phyloP scores from a whole-genome alignment of 106 monocot genomes.

The Vanilla planifolia region DNA sequence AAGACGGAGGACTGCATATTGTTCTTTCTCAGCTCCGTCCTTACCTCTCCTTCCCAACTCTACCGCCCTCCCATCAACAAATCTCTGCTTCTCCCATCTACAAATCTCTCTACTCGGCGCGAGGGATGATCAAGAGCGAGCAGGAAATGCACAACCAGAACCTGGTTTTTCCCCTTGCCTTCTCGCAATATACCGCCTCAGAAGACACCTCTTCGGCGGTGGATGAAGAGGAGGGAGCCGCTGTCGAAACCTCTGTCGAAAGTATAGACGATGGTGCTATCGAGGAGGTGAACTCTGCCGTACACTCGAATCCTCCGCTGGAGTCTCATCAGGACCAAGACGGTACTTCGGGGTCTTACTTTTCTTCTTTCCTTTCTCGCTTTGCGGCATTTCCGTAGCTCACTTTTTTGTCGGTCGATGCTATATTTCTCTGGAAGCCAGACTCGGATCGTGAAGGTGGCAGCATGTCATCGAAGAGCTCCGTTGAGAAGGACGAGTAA shows the following conservation, averaged over 20 bases:
- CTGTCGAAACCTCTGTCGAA: background rate
- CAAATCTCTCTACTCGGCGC: background rate
- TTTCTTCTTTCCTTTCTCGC: background rate
- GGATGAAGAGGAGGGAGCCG: background rate
- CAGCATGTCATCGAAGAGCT: slow-evolving; percentile 6
- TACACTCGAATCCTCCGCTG: background rate
- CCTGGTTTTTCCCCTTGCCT: background rate
- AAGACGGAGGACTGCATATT: too few relatives aligned
- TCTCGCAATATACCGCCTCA: background rate
- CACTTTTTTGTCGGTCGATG: background rate
- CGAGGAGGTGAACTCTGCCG: background rate
- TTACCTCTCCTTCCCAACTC: background rate
- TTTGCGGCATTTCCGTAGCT: background rate
- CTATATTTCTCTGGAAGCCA: background rate
- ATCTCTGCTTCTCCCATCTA: background rate
- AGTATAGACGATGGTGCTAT: background rate
- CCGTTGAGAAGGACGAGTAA: slow-evolving; percentile 7
- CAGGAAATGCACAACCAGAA: slow-evolving; percentile 14
- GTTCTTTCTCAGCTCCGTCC: too few relatives aligned
- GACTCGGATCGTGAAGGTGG: slow-evolving; percentile 17
- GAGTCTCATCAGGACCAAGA: slow-evolving; percentile 7
- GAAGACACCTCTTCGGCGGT: background rate
- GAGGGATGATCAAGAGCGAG: background rate
- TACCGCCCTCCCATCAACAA: background rate
- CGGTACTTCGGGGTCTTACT: background rate